Percentiles rank a stretch among this genome's conserved stretches.
These are phyloP conservation scores for Penicillium turbatum DNA, from an alignment of 495 filamentous ascomycete species.

Conservation along the genomic window DNA sequence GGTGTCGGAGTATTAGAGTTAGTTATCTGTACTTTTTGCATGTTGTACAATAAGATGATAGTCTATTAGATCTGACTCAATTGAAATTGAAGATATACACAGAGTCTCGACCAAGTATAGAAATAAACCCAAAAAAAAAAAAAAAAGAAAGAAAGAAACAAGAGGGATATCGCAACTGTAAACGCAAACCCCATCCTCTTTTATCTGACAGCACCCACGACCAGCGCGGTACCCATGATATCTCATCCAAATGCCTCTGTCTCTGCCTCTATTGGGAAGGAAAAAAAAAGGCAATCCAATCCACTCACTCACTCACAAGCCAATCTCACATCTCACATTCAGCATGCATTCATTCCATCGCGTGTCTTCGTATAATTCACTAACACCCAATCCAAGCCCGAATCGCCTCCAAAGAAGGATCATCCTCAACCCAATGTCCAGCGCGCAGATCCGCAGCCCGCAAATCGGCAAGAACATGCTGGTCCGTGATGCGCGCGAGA, in stretches of 20 bases:
- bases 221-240: slow-evolving; percentile 22
- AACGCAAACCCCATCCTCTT: slow-evolving; percentile 13
- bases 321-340: too few relatives aligned
- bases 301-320: too few relatives aligned
- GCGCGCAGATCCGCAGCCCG: slow-evolving; percentile 58
- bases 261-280: too few relatives aligned
- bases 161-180: slow-evolving; percentile 25
- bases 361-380: slow-evolving; percentile 10
- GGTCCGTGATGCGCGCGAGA: slow-evolving; percentile 62
- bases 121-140: slow-evolving; percentile 10
- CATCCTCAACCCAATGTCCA: slow-evolving; percentile 71
- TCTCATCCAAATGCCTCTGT: too few relatives aligned
- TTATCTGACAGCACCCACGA: slow-evolving; percentile 12
- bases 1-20: too few relatives aligned
- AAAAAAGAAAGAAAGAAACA: slow-evolving; percentile 19
- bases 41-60: too few relatives aligned
- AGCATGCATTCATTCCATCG: background rate
- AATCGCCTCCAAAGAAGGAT: slow-evolving; percentile 51
- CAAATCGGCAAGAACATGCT: slow-evolving; percentile 61
- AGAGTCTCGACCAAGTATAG: slow-evolving; percentile 3
- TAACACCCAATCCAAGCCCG: slow-evolving; percentile 39
- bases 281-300: too few relatives aligned
- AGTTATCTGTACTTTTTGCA: too few relatives aligned
- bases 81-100: too few relatives aligned
- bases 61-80: background rate